Base-by-base conservation (phyloP, 139 green algal species). In the Closterium sp. region DNA sequence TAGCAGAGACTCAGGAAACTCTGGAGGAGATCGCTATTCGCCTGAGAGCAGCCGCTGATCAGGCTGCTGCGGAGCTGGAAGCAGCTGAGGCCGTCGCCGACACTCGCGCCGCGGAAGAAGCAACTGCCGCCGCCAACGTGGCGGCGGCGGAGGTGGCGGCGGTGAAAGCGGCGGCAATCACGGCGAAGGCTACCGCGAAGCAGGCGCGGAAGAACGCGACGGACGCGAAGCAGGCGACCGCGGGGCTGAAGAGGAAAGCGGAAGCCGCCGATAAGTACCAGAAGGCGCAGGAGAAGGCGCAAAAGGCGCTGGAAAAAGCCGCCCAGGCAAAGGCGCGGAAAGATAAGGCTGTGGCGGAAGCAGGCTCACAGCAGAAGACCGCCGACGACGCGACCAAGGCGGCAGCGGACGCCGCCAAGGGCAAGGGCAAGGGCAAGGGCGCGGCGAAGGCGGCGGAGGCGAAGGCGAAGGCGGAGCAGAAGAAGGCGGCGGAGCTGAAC, bases 241-340 rank as follows among this genome's bases (percentile, higher is more conserved):
- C 31, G 86, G 31, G 19, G 86, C 31, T 85, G 86, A 89, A 89
- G 86, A 89, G 84, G 86, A 89, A 85, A 24, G 31, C 31, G 31
- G 19, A 85, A 34, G 86, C 86, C 86, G 31, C 86, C 31, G 86
- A 89, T 34, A 89, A 70, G 86, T 89, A 38, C 17, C 86, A 34
- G 31, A 38, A 85, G 86, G 31, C 31, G 31, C 31, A 89, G 19
- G 19, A 34, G 31, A 38, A 85, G 86, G 31, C 31, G 31, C 31
- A 89, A 38, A 79, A 79, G 62, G 62, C 19, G 62, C 17, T 79
- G 62, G 62, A 79, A 24, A 79, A 79, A 24, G 24, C 62, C 11
- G 62, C 62, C 9, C 62, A 79, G 19, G 62, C 62, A 13, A 79
- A 79, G 62, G 17, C 62, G 62, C 17, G 19, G 62, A 24, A 79